Percentiles rank a stretch among this genome's conserved stretches.
phyloP scores from a whole-genome alignment of 2,329 filamentous ascomycete species.

The Hirsutella rhossiliensis region DNA sequence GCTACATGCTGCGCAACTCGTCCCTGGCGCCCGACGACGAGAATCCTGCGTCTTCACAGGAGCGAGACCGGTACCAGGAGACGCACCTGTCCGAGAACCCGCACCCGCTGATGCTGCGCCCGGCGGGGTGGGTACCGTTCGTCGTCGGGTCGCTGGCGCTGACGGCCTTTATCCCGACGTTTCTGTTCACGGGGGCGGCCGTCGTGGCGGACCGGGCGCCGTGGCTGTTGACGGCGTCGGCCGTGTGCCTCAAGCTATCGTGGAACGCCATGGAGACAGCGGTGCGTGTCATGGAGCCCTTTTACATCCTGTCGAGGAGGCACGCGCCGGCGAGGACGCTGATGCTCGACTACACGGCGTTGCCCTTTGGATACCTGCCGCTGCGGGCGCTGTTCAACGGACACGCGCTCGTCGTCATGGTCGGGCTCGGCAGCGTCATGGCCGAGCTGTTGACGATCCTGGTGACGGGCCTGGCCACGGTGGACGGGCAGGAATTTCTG shows the following conservation, averaged over 20 bases:
- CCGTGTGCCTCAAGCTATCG: slow-evolving; percentile 53
- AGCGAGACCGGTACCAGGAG: slow-evolving; percentile 34
- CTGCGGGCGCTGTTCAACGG: slow-evolving; percentile 49
- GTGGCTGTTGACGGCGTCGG: slow-evolving; percentile 53
- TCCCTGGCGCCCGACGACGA: slow-evolving; percentile 54
- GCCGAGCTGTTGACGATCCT: slow-evolving; percentile 63
- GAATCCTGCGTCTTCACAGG: slow-evolving; percentile 26
- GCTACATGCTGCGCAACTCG: slow-evolving; percentile 59
- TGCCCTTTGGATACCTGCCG: slow-evolving; percentile 56
- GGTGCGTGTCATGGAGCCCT: slow-evolving; percentile 63
- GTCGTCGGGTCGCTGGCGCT: slow-evolving; percentile 46
- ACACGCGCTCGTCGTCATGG: slow-evolving; percentile 53
- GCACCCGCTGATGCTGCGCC: slow-evolving; percentile 56
- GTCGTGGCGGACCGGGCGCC: slow-evolving; percentile 48
- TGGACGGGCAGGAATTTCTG: slow-evolving; percentile 51
- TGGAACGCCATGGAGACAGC: slow-evolving; percentile 60
- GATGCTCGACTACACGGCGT: slow-evolving; percentile 60
- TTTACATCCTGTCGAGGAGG: slow-evolving; percentile 55
- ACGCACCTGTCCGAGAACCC: slow-evolving; percentile 46
- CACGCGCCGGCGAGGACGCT: slow-evolving; percentile 54
- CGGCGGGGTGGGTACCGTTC: slow-evolving; percentile 47
- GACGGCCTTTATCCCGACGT: slow-evolving; percentile 42
- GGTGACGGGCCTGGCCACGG: slow-evolving; percentile 51
- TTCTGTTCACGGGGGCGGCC: slow-evolving; percentile 47
- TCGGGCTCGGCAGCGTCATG: slow-evolving; percentile 60